Conservation (phyloP, 1,139 yeast genomes). For the Pichia sp. region DNA sequence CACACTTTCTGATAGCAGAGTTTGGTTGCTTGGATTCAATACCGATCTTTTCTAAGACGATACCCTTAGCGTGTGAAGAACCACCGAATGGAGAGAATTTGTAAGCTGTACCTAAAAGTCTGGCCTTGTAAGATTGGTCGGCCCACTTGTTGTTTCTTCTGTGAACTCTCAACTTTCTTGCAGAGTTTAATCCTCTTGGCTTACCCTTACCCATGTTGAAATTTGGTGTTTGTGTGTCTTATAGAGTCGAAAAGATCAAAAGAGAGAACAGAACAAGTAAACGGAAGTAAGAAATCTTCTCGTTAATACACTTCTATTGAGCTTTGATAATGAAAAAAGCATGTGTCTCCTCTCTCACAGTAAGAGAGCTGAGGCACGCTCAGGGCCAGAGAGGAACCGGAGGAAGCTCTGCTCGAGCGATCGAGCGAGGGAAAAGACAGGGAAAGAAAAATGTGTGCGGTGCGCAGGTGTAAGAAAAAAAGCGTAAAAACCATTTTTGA, state of each 20-base stretch:
- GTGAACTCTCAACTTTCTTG: slow-evolving; percentile 99
- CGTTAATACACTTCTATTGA: background rate
- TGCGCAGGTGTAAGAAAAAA: slow-evolving; percentile 1
- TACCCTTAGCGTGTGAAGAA: slow-evolving; percentile 99
- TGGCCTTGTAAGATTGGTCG: slow-evolving; percentile 94
- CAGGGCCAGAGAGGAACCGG: background rate
- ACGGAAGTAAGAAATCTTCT: background rate
- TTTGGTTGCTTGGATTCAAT: slow-evolving; percentile 99
- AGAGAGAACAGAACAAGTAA: background rate
- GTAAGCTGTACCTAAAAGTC: slow-evolving; percentile 99
- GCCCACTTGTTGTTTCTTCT: slow-evolving; percentile 99
- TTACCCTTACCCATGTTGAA: slow-evolving; percentile 53
- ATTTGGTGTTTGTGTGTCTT: slow-evolving; percentile 8
- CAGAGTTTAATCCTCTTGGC: slow-evolving; percentile 99
- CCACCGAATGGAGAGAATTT: slow-evolving; percentile 99
- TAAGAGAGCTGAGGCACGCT: background rate
- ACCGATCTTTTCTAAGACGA: slow-evolving; percentile 99
- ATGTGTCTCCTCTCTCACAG: background rate
- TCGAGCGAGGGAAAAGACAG: background rate
- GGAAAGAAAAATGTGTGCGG: background rate
- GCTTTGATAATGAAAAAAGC: background rate
- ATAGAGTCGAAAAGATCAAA: background rate
- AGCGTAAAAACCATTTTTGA: background rate
- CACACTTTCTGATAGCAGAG: slow-evolving; percentile 99
- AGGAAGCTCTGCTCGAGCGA: background rate